Evolutionary conservation across 352 stramenopile genomes (phyloP), one percentile per base, ranked within the genome.

Genomic region (Globisporangium heterothallicum): DNA sequence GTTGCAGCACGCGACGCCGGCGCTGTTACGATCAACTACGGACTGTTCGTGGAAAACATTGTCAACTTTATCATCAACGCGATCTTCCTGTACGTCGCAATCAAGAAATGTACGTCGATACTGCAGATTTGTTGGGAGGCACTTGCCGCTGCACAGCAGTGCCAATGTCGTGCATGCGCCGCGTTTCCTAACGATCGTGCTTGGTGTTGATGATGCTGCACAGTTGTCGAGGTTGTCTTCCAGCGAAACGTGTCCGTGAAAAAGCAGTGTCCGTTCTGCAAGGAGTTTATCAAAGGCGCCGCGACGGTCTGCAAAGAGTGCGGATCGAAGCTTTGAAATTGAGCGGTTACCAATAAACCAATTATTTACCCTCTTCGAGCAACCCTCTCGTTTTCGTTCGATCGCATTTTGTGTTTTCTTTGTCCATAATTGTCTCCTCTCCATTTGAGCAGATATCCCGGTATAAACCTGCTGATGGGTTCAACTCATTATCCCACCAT

Each of bases 21-120:
- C 6, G 77, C 77, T 0, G 62, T 86, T 19, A 88, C 77, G 36
- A 63, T 88, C 62, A 88, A 88, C 59, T 86, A 84, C 58, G 77
- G 77, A 0, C 53, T 79, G 19, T 88, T 88, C 43, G 25, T 71
- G 1, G 74, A 88, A 51, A 88, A 88, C 62, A 58, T 85, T 41
- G 59, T 88, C 56, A 88, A 88, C 53, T 88, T 88, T 45, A 46
- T 86, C 54, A 81, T 83, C 56, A 84, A 86, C 38, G 74, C 77
- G 7, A 61, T 88, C 19, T 88, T 88, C 49, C 62, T 88, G 25
- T 88, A 84, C 61, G 56, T 84, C 41, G 72, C 77, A 16, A 74
- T 88, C 46, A 88, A 88, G 54, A 84, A 88, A 70, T 67, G 71
- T 83, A 43, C 21, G 60, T 43, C 6, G 6, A 3, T 36, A 8